A percentile compares a stretch with the other conserved stretches of the same genome.
Conservation (phyloP, 345 rosid genomes). For the Kandelia obovata region DNA sequence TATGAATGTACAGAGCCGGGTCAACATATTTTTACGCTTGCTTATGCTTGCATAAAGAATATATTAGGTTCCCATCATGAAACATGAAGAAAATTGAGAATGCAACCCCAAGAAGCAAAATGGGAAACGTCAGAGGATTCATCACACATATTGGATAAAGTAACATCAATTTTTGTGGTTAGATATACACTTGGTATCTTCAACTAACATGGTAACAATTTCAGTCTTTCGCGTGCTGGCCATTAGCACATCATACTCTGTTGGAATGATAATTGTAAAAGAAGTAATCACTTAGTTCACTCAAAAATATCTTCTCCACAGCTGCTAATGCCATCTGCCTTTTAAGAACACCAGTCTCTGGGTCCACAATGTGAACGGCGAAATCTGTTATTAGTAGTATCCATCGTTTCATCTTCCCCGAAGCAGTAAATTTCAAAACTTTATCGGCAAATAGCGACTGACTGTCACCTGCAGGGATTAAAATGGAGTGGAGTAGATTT, state of each 20-base stretch:
- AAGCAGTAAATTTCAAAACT: conserved; percentile 76
- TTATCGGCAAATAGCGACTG: conserved; percentile 81
- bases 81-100: not conserved
- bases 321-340: conserved; percentile 77
- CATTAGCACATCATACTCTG: conserved; percentile 89
- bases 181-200: conserved; percentile 70
- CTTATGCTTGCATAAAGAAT: too few relatives aligned
- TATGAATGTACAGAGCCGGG: too few relatives aligned
- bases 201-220: conserved; percentile 72
- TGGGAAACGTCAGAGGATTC: conserved; percentile 14
- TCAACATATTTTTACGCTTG: too few relatives aligned
- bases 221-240: conserved; percentile 88
- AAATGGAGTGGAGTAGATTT: not conserved
- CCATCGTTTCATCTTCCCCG: conserved; percentile 84
- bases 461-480: conserved; percentile 52
- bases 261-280: conserved; percentile 73
- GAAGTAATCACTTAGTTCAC: conserved; percentile 82
- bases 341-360: conserved; percentile 66
- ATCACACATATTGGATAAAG: conserved; percentile 68
- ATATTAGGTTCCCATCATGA: not conserved
- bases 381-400: conserved; percentile 69
- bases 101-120: conserved; percentile 9
- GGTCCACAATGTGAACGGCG: conserved; percentile 69
- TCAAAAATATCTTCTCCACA: conserved; percentile 73
- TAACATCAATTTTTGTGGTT: conserved; percentile 74